Evolutionary conservation across 2,329 filamentous ascomycete genomes (phyloP).

Genomic region (Alternaria gaisen): DNA sequence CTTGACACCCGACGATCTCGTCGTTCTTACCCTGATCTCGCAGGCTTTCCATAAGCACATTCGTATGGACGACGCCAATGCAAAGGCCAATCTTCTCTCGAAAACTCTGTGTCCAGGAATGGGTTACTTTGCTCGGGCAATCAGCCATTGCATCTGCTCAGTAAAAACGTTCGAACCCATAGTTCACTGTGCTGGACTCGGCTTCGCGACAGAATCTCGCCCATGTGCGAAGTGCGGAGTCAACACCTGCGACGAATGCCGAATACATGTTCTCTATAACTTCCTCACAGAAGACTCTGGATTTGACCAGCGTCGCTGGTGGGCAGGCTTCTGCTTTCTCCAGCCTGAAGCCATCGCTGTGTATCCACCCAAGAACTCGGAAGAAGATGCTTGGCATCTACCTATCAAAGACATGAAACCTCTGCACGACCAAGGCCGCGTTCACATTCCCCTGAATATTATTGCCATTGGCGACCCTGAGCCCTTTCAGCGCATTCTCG

Average conservation of each 20-base stretch:
- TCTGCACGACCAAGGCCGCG: slow-evolving; percentile 34
- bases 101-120: slow-evolving; percentile 22
- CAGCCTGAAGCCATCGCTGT: slow-evolving; percentile 23
- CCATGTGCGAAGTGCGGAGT: slow-evolving; percentile 31
- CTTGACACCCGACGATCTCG: slow-evolving; percentile 11
- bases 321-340: slow-evolving; percentile 34
- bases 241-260: slow-evolving; percentile 42
- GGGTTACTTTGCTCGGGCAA: neutral
- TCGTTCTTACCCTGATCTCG: slow-evolving; percentile 9
- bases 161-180: slow-evolving; percentile 6
- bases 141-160: slow-evolving; percentile 9
- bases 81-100: slow-evolving; percentile 17
- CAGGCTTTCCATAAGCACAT: slow-evolving; percentile 15
- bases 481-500: slow-evolving; percentile 31
- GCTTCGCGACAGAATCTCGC: slow-evolving; percentile 16
- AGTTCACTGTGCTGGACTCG: slow-evolving; percentile 7
- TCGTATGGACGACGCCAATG: slow-evolving; percentile 11
- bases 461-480: slow-evolving; percentile 22
- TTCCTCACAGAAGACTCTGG: slow-evolving; percentile 28
- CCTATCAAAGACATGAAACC: slow-evolving; percentile 6
- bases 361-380: slow-evolving; percentile 20
- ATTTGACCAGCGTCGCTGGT: slow-evolving; percentile 27
- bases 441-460: slow-evolving; percentile 30
- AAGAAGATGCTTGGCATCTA: slow-evolving; percentile 15
- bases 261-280: slow-evolving; percentile 41